phyloP scores from a whole-genome alignment of 1,284 basidiomycete species.

The Mycena citricolor region DNA sequence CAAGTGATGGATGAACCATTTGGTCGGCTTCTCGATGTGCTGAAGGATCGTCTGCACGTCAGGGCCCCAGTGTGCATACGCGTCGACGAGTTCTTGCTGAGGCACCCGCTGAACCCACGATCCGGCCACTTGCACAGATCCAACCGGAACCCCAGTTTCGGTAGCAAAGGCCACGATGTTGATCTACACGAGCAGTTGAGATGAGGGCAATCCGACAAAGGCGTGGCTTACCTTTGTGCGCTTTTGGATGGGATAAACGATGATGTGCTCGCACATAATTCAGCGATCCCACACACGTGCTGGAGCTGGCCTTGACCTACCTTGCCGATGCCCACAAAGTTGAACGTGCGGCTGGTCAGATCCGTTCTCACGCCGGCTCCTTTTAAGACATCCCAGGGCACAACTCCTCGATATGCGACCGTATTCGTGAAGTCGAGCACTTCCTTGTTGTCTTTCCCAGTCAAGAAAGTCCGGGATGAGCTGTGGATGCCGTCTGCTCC shows the following conservation, averaged over 20 bases:
- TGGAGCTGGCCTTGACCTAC: too few relatives aligned
- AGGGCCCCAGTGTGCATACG: slow-evolving; percentile 49
- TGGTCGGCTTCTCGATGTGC: slow-evolving; percentile 49
- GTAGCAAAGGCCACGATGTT: slow-evolving; percentile 56
- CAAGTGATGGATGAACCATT: slow-evolving; percentile 61
- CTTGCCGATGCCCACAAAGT: slow-evolving; percentile 44
- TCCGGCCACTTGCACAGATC: slow-evolving; percentile 36
- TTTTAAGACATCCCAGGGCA: slow-evolving; percentile 39
- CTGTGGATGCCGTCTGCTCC: slow-evolving; percentile 58
- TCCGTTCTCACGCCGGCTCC: slow-evolving; percentile 42
- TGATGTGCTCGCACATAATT: slow-evolving; percentile 48
- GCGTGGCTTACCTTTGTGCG: slow-evolving; percentile 38
- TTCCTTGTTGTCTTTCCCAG: slow-evolving; percentile 28
- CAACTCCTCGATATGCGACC: slow-evolving; percentile 45
- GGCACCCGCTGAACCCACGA: slow-evolving; percentile 50
- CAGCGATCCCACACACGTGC: too few relatives aligned
- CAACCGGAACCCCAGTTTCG: slow-evolving; percentile 38
- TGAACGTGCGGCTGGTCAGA: slow-evolving; percentile 36
- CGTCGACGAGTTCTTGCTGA: slow-evolving; percentile 44
- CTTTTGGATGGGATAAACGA: slow-evolving; percentile 54
- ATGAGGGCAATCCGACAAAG: neutral
- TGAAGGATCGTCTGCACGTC: slow-evolving; percentile 45
- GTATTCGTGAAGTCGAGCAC: slow-evolving; percentile 44
- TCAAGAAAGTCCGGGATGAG: slow-evolving; percentile 38
- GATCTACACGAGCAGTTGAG: slow-evolving; percentile 37